A percentile compares a stretch with the other conserved stretches of the same genome.
Evolutionary conservation across 805 yeast genomes (phyloP).

Genomic region (Cyberlindnera galapagoensis): DNA sequence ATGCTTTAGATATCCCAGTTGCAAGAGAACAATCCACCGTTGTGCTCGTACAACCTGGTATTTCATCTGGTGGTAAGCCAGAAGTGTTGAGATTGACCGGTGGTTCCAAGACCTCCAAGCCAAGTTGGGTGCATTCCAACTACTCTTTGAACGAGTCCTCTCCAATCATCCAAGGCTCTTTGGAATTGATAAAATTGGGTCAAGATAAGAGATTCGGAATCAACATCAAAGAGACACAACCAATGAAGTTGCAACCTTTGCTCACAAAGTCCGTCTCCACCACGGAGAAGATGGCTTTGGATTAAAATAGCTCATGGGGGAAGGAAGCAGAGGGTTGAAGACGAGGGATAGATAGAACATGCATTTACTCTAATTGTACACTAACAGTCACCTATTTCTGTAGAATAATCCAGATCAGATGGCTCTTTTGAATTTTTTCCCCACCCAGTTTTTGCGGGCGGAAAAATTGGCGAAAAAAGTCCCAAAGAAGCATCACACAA

Average conservation of each 20-base stretch:
- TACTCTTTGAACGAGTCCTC: conserved; percentile 51
- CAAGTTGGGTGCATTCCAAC: conserved; percentile 85
- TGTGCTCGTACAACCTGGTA: conserved; percentile 42
- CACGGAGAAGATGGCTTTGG: conserved; percentile 14
- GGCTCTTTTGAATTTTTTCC: no score
- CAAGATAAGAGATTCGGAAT: conserved; percentile 70
- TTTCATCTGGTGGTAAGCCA: conserved; percentile 32
- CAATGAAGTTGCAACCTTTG: conserved; percentile 33
- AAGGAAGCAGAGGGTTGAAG: no score
- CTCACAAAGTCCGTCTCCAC: conserved; percentile 2
- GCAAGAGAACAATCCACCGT: conserved; percentile 81
- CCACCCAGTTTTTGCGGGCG: no score
- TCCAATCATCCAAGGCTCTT: conserved; percentile 36
- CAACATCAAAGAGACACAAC: conserved; percentile 55
- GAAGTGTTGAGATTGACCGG: conserved; percentile 80
- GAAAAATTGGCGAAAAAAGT: no score
- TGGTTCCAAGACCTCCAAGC: conserved; percentile 58
- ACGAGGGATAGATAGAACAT: no score
- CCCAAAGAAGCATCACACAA: no score
- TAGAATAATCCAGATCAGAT: no score
- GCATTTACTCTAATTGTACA: no score
- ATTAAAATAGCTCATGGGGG: no score
- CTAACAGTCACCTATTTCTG: no score
- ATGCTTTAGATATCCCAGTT: conserved; percentile 46
- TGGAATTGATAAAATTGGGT: conserved; percentile 49